Base-by-base conservation (phyloP, 2,329 filamentous ascomycete species). In the Hortaea sp. region DNA sequence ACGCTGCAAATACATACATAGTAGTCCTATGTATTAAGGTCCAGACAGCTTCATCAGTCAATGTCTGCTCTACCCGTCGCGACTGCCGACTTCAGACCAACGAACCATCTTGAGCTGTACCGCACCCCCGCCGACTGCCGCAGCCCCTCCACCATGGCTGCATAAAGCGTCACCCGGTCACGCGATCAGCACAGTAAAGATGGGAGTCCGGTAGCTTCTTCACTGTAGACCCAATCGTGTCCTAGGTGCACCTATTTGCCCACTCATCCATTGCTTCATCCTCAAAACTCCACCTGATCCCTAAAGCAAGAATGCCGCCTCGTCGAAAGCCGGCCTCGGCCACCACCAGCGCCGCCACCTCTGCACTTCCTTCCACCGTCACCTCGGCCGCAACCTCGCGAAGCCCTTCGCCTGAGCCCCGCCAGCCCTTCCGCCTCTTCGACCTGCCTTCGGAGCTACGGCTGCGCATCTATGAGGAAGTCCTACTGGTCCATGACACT, bases 401-500 rank as follows among this genome's bases (percentile, higher is more conserved):
- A 42, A 49, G 53, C 7, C 43, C 53, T 6, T 61, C 57, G 27
- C 58, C 56, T 7, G 38, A 45, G 29, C 47, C 51, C 6, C 6
- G 11, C 4, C 45, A 57, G 44, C 72, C 77, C 0, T 86, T 86
- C 46, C 75, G 69, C 6, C 84, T 88, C 61, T 72, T 88, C 48
- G 69, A 76, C 29, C 68, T 89, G 1, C 84, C 85, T 0, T 73
- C 77, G 0, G 85, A 89, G 59, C 64, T 89, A 29, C 80, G 85
- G 6, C 69, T 83, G 49, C 77, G 79, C 55, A 76, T 89, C 9
- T 88, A 88, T 61, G 73, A 71, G 35, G 70, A 79, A 53, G 73
- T 81, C 52, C 82, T 87, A 51, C 64, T 70, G 42, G 69, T 73
- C 28, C 73, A 75, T 27, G 47, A 46, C 46, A 74, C 81, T 1